Evolutionary conservation across 2,329 filamentous ascomycete genomes (phyloP).

Genomic region (Aspergillus oerlinghausenensis): DNA sequence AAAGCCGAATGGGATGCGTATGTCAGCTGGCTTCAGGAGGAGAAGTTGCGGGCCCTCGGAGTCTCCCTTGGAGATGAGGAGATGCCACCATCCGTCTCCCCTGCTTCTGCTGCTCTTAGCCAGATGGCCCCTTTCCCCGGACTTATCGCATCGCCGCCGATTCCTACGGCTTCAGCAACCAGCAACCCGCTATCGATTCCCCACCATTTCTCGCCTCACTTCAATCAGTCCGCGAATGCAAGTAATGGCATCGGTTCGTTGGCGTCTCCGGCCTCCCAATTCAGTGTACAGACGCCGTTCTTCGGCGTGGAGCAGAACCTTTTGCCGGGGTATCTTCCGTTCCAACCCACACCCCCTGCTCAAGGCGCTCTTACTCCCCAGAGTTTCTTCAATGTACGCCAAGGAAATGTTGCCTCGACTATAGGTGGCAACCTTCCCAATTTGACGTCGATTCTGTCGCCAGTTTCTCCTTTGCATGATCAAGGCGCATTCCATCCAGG

Average conservation of each 20-base stretch:
- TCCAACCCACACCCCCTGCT: slow-evolving; percentile 57
- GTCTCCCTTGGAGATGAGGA: slow-evolving; percentile 77
- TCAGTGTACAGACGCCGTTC: slow-evolving; percentile 56
- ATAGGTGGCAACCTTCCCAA: slow-evolving; percentile 41
- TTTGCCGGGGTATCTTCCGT: slow-evolving; percentile 62
- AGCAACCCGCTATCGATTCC: slow-evolving; percentile 61
- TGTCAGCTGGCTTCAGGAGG: slow-evolving; percentile 76
- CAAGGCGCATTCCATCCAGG: slow-evolving; percentile 36
- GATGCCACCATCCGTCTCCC: slow-evolving; percentile 62
- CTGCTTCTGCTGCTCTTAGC: slow-evolving; percentile 58
- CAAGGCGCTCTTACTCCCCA: slow-evolving; percentile 38
- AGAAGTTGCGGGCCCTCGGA: slow-evolving; percentile 85
- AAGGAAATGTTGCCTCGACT: slow-evolving; percentile 55
- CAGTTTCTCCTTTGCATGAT: slow-evolving; percentile 60
- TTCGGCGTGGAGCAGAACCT: slow-evolving; percentile 56
- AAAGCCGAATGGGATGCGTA: slow-evolving; percentile 68
- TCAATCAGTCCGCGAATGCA: slow-evolving; percentile 56
- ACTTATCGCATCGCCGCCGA: slow-evolving; percentile 75
- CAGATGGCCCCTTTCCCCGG: slow-evolving; percentile 70
- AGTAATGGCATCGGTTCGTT: slow-evolving; percentile 62
- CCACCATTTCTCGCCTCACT: slow-evolving; percentile 60
- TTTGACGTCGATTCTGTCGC: slow-evolving; percentile 53
- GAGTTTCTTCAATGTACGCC: slow-evolving; percentile 40
- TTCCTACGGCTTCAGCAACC: slow-evolving; percentile 72
- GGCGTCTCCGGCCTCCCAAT: slow-evolving; percentile 66